Conservation (phyloP, 1,284 basidiomycete species). For the Sphagnurus paluster region DNA sequence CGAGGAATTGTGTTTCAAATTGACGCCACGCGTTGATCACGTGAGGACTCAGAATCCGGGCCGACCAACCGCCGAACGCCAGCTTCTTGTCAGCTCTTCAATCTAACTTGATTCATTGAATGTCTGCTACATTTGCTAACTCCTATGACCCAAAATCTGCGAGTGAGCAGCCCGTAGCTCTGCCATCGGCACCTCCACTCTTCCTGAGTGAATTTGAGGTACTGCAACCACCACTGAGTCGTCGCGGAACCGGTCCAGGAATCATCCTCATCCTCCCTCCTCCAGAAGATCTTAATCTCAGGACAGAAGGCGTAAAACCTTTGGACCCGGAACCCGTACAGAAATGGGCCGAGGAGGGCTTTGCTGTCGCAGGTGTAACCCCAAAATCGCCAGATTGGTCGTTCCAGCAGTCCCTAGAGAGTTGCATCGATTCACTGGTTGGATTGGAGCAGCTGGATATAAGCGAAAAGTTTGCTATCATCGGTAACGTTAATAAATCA, state of each 20-base stretch:
- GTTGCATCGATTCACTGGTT: conserved; percentile 32
- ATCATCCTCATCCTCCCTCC: conserved; percentile 41
- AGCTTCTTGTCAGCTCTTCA: not conserved
- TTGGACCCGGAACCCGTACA: conserved; percentile 45
- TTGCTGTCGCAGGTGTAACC: conserved; percentile 41
- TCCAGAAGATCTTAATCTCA: conserved; percentile 22
- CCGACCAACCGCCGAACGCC: too few relatives aligned
- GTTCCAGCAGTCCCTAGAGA: conserved; percentile 27
- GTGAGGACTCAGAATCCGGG: not conserved
- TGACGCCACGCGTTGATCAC: too few relatives aligned
- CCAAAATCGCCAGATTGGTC: conserved; percentile 19
- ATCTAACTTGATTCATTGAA: not conserved
- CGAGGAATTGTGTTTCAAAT: too few relatives aligned
- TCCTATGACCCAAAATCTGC: conserved; percentile 39
- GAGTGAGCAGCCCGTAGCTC: conserved; percentile 36
- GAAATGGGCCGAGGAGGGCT: conserved; percentile 54
- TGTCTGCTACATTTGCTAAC: conserved; percentile 8
- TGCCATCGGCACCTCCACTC: conserved; percentile 38
- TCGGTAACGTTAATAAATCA: conserved; percentile 32
- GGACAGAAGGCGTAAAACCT: conserved; percentile 25
- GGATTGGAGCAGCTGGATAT: conserved; percentile 36
- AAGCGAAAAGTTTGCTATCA: conserved; percentile 41
- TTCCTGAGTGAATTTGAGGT: conserved; percentile 29
- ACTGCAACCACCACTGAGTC: conserved; percentile 44
- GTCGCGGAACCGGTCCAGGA: conserved; percentile 45